phyloP scores from a whole-genome alignment of 2,329 filamentous ascomycete species.

The Tolypocladium paradoxum region DNA sequence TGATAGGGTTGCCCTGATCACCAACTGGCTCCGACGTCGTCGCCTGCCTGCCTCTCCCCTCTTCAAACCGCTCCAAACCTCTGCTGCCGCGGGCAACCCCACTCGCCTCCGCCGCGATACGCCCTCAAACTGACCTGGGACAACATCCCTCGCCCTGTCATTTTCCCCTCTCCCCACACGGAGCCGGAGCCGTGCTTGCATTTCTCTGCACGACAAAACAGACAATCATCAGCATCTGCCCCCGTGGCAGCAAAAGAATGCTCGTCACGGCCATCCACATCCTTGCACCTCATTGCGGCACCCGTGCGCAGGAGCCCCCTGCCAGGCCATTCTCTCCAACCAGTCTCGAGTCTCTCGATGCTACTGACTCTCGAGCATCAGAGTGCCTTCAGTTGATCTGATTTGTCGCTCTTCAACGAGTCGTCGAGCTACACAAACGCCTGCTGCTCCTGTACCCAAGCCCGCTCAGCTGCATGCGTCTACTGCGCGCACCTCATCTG shows the following conservation, averaged over 20 bases:
- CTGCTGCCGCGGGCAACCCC: not conserved
- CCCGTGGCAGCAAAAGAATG: not conserved
- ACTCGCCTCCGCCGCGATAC: not conserved
- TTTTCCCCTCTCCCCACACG: no score
- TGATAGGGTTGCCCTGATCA: not conserved
- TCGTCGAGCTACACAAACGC: not conserved
- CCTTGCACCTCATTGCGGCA: not conserved
- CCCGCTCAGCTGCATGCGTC: no score
- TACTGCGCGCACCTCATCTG: not conserved
- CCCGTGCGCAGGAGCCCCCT: no score
- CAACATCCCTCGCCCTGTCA: not conserved
- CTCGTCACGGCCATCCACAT: not conserved
- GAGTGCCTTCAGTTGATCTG: not conserved
- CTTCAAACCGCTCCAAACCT: not conserved
- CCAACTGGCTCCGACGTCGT: no score
- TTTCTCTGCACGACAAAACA: not conserved
- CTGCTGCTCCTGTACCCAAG: no score
- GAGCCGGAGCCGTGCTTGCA: not conserved
- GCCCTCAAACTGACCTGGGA: not conserved
- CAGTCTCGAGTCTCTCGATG: no score
- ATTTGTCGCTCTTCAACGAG: not conserved
- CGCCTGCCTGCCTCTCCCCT: not conserved
- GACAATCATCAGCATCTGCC: not conserved
- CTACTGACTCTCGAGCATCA: no score
- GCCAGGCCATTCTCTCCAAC: no score